A percentile compares a stretch with the other conserved stretches of the same genome.
Evolutionary conservation across 1,284 basidiomycete genomes (phyloP).

Genomic region (Tylopilus sp.): DNA sequence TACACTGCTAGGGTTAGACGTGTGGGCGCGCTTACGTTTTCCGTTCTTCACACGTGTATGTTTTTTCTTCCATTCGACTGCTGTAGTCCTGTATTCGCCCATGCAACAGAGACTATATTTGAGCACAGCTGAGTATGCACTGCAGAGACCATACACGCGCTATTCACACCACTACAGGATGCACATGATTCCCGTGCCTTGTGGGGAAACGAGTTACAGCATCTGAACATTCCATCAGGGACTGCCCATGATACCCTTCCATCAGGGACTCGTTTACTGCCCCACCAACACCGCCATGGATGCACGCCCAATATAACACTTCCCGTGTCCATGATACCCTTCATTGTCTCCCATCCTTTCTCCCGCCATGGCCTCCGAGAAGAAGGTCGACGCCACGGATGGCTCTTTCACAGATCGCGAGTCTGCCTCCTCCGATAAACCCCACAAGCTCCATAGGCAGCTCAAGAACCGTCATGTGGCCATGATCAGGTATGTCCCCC

Average conservation of each 20-base stretch:
- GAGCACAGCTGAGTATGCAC: too few species aligned
- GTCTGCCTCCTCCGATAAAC: slow-evolving; percentile 3
- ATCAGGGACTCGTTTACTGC: too few species aligned
- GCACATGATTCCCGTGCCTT: neutral
- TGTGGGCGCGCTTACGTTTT: neutral
- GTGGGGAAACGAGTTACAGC: too few species aligned
- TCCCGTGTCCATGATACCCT: too few species aligned
- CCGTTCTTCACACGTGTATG: neutral
- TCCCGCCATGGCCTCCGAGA: slow-evolving; percentile 21
- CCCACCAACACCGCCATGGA: slow-evolving; percentile 18
- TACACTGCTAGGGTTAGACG: slow-evolving; percentile 18
- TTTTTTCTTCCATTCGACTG: neutral
- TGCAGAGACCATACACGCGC: too few species aligned
- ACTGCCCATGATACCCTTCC: too few species aligned
- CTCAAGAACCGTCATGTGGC: slow-evolving; percentile 65
- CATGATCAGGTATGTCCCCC: slow-evolving; percentile 54
- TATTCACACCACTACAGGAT: too few species aligned
- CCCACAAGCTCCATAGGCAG: slow-evolving; percentile 44
- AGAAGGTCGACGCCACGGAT: too few species aligned
- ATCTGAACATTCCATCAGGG: neutral
- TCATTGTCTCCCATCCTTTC: neutral
- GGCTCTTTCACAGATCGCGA: slow-evolving; percentile 26
- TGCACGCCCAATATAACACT: neutral
- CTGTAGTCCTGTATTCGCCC: neutral
- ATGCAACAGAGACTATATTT: too few species aligned